Conservation (phyloP, 23 red algal genomes). For the Agarophyton chilense region DNA sequence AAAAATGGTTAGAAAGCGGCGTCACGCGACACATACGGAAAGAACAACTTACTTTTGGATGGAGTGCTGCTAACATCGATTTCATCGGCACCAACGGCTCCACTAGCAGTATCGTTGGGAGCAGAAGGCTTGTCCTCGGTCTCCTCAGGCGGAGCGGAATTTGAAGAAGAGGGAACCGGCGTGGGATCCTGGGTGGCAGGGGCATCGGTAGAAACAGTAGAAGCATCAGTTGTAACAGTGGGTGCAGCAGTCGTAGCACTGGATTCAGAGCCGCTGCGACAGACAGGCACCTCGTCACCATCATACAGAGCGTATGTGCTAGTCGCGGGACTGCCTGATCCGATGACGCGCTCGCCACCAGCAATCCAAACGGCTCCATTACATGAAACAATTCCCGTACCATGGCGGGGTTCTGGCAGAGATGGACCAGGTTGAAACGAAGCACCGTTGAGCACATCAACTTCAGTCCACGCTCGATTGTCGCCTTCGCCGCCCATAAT, state of each 20-base stretch:
- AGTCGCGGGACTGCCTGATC: background rate
- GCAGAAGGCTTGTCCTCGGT: background rate
- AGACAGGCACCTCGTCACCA: conserved; percentile 38
- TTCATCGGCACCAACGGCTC: conserved; percentile 9
- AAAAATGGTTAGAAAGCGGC: background rate
- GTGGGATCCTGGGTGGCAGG: too few species aligned
- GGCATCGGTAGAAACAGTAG: background rate
- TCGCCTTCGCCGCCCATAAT: conserved; percentile 65
- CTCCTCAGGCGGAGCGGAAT: background rate
- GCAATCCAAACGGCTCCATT: conserved; percentile 64
- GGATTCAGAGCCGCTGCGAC: background rate
- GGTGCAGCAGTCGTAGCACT: background rate
- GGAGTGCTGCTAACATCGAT: background rate
- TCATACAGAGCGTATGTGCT: conserved; percentile 51
- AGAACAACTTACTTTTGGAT: background rate
- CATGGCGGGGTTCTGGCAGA: conserved; percentile 51
- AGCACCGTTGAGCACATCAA: conserved; percentile 44
- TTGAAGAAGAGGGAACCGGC: background rate
- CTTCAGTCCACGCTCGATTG: conserved; percentile 54
- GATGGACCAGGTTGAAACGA: conserved; percentile 23
- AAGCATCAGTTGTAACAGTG: background rate
- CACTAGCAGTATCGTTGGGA: conserved; percentile 19
- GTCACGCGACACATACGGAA: background rate
- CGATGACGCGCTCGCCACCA: conserved; percentile 47
- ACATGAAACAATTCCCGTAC: conserved; percentile 65